phyloP scores from a whole-genome alignment of 306 rosid species.

The Cyclanthera cordifolia region DNA sequence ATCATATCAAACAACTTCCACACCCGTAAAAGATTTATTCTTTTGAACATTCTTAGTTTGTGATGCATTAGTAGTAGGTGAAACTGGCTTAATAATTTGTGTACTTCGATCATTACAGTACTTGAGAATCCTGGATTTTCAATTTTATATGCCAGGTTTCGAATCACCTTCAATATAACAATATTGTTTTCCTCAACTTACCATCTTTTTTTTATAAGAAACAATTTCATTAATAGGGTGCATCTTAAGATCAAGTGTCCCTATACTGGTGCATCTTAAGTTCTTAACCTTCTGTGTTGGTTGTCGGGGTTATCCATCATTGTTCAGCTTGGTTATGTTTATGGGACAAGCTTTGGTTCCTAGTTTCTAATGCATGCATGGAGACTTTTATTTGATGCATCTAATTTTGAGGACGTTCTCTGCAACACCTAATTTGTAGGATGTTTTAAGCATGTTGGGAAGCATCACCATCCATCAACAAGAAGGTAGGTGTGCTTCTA shows the following conservation, averaged over 20 bases:
- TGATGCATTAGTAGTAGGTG: not conserved
- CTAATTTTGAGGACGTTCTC: not conserved
- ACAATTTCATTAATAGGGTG: no score
- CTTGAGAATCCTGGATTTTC: not conserved
- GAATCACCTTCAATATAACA: not conserved
- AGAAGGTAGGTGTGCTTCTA: not conserved
- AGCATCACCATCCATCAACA: not conserved
- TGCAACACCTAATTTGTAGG: not conserved
- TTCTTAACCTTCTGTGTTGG: not conserved
- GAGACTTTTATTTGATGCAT: not conserved
- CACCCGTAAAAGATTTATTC: not conserved
- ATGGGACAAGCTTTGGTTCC: not conserved
- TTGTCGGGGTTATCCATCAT: not conserved
- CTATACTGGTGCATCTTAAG: not conserved
- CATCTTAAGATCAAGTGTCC: not conserved
- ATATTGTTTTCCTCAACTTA: not conserved
- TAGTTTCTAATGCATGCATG: slow-evolving; percentile 3
- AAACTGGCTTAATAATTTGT: not conserved
- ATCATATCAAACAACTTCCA: not conserved
- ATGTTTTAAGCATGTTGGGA: not conserved
- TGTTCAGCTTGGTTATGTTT: not conserved
- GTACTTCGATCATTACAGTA: not conserved
- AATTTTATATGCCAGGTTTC: not conserved
- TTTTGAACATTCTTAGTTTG: not conserved
- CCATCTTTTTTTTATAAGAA: not conserved